Evolutionary conservation across 495 filamentous ascomycete genomes (phyloP).

Genomic region (Aspergillus heteromorphus): DNA sequence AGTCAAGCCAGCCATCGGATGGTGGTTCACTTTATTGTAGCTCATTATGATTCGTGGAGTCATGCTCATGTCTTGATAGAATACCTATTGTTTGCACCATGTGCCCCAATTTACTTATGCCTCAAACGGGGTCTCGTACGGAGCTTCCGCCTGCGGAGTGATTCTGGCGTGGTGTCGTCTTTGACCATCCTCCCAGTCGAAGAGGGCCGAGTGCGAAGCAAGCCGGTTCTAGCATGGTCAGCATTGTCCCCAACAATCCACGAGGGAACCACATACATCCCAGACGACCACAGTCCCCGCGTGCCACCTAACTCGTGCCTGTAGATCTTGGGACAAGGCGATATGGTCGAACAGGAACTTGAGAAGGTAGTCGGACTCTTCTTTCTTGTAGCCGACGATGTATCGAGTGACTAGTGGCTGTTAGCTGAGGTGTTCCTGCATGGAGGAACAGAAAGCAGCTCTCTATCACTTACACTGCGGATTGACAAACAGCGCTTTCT

Average conservation of each 20-base stretch:
- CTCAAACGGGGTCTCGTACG: conserved; percentile 55
- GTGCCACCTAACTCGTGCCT: conserved; percentile 54
- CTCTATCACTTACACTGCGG: conserved; percentile 63
- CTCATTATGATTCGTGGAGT: not conserved
- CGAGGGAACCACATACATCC: conserved; percentile 42
- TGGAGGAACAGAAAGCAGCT: not conserved
- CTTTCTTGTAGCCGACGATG: conserved; percentile 63
- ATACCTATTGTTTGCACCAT: not conserved
- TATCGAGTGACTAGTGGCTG: conserved; percentile 53
- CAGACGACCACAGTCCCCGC: conserved; percentile 56
- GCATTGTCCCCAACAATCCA: not conserved
- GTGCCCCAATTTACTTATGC: conserved; percentile 40
- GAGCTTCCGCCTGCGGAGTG: conserved; percentile 76
- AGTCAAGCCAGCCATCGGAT: not conserved
- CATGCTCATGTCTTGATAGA: not conserved
- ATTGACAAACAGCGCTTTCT: conserved; percentile 85
- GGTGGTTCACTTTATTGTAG: not conserved
- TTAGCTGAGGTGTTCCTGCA: no score
- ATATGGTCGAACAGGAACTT: conserved; percentile 64
- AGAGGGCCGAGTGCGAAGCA: conserved; percentile 68
- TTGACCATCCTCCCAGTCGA: conserved; percentile 78
- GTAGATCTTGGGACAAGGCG: conserved; percentile 52
- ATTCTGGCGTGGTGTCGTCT: conserved; percentile 77
- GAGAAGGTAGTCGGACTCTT: conserved; percentile 61
- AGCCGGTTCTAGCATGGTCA: conserved; percentile 56